Evolutionary conservation across 2,329 filamentous ascomycete genomes (phyloP), one percentile per base, ranked within the genome.

Genomic region (Clonostachys byssicola): DNA sequence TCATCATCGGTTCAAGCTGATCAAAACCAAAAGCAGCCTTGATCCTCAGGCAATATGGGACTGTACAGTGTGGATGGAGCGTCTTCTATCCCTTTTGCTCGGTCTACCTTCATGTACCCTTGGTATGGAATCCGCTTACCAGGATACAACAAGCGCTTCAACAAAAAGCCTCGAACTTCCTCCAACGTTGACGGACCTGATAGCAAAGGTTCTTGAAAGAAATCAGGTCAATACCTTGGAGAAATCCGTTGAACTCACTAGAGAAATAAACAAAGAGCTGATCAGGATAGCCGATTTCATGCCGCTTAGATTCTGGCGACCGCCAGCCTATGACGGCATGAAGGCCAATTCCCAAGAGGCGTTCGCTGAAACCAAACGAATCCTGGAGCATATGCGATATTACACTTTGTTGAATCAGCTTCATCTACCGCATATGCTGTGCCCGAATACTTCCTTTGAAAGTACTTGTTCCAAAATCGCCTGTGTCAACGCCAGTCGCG

Each of bases 401-500:
- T 39, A 39, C 36, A 39, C 36, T 8, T 8, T 39, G 7, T n/a
- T 39, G 36, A 39, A 50, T 49, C 43, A 43, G 42, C 30, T 18
- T 44, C 20, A 36, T 56, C 35, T 12, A 40, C 47, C 10, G 47
- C 53, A 39, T 58, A 59, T 40, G 57, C 62, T 39, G 12, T 39
- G 14, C 12, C 36, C 36, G 36, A 39, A 39, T 12, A n/a, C 14
- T 18, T n/a, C 36, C 36, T 39, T 18, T 12, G 14, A 39, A 10
- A 39, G 14, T n/a, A 18, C 17, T 5, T 67, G 68, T 52, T 66
- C 60, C 44, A 62, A 56, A 41, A 54, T 64, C 3, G 61, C 67
- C 2, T 67, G 64, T 36, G 56, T 67, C 20, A 70, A 63, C 42
- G 65, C 67, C 6, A 60, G 57, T 18, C 66, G 69, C 9, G 68